A percentile compares a stretch with the other conserved stretches of the same genome.
Evolutionary conservation across 2,329 filamentous ascomycete genomes (phyloP).

Genomic region (Aspergillus niger): DNA sequence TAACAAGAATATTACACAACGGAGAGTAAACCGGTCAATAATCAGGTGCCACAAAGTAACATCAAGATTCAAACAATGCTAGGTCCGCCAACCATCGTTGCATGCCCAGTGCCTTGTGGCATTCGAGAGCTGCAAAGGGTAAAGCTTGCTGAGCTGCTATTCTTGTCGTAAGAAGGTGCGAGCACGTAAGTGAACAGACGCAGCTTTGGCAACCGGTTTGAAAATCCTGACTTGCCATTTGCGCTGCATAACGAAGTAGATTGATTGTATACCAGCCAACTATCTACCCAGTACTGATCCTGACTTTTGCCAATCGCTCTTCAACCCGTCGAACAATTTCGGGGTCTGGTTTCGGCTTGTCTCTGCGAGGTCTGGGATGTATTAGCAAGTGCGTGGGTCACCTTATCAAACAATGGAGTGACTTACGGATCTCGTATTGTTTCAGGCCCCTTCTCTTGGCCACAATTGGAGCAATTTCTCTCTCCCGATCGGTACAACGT

Average conservation of each 20-base stretch:
- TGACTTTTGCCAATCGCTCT: conserved; percentile 38
- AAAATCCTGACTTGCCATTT: background rate
- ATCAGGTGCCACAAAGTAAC: background rate
- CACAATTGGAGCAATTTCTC: conserved; percentile 40
- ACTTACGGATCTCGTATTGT: conserved; percentile 48
- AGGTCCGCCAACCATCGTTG: conserved; percentile 1
- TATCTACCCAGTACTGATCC: conserved; percentile 12
- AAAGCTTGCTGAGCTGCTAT: background rate
- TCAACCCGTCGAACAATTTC: conserved; percentile 42
- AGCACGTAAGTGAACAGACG: background rate
- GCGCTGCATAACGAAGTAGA: background rate
- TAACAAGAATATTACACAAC: background rate
- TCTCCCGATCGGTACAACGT: conserved; percentile 36
- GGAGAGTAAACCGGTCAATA: background rate
- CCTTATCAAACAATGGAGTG: background rate
- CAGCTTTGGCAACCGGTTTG: background rate
- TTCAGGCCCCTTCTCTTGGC: conserved; percentile 43
- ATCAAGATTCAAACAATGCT: background rate
- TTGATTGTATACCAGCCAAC: background rate
- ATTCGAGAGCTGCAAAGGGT: background rate
- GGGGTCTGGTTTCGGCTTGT: conserved; percentile 42
- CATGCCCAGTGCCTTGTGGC: background rate
- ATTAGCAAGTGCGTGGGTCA: conserved; percentile 10
- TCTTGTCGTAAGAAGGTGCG: background rate
- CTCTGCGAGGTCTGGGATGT: conserved; percentile 41